phyloP scores from a whole-genome alignment of 257 asterid genomes.

The Solanum corneliomulleri region DNA sequence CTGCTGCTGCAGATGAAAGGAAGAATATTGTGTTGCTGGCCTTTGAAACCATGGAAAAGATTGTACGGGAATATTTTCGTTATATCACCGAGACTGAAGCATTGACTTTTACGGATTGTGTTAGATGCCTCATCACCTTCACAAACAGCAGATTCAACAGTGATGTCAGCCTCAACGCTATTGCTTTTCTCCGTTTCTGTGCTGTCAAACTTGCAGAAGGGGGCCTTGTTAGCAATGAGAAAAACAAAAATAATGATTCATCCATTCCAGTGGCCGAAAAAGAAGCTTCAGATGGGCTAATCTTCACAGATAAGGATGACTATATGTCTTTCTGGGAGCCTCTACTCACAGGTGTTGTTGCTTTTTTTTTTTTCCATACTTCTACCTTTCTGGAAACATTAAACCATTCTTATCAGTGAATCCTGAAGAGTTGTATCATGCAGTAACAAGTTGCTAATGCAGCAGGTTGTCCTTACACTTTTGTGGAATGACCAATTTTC shows the following conservation, averaged over 20 bases:
- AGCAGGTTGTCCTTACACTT: not conserved
- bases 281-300: constrained; percentile 43
- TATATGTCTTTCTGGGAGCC: constrained; percentile 72
- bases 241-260: constrained; percentile 37
- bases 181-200: constrained; percentile 97
- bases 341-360: constrained; percentile 60
- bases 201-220: constrained; percentile 98
- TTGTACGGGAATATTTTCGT: constrained; percentile 90
- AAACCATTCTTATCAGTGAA: not conserved
- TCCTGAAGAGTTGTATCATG: not conserved
- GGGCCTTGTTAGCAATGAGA: constrained; percentile 69
- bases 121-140: constrained; percentile 89
- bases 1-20: constrained; percentile 98
- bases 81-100: constrained; percentile 94
- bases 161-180: constrained; percentile 96
- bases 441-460: not conserved
- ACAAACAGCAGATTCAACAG: constrained; percentile 91
- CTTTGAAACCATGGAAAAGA: constrained; percentile 96
- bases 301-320: constrained; percentile 51
- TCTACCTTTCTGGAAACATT: not conserved
- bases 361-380: not conserved
- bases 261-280: constrained; percentile 16
- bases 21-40: constrained; percentile 90
- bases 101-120: constrained; percentile 84
- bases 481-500: not conserved